These are phyloP conservation scores for Geranium incanum DNA, from an alignment of 441 rosid species.

Conservation along the genomic window DNA sequence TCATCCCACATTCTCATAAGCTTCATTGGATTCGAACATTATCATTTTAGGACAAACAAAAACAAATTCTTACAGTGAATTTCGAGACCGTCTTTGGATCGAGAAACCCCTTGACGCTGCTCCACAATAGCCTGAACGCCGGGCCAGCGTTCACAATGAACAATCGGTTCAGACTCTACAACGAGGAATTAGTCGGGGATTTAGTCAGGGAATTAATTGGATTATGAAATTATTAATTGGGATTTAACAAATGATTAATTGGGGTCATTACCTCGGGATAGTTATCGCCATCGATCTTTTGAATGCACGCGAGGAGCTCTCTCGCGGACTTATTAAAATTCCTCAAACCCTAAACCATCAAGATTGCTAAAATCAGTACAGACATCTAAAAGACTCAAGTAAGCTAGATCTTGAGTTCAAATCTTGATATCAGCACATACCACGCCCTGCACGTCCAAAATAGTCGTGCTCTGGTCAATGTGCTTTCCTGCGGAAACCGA, in stretches of 20 bases:
- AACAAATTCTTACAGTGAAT: slow-evolving; percentile 36
- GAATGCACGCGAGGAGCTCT: slow-evolving; percentile 64
- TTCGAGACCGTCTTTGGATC: slow-evolving; percentile 59
- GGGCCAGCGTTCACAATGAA: slow-evolving; percentile 85
- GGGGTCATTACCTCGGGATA: slow-evolving; percentile 69
- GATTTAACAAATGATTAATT: no score
- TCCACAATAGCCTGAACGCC: slow-evolving; percentile 74
- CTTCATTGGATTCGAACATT: background rate
- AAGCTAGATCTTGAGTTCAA: no score
- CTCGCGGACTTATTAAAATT: slow-evolving; percentile 82
- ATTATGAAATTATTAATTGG: no score
- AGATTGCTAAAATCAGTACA: no score
- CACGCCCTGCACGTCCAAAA: slow-evolving; percentile 96
- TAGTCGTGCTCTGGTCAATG: slow-evolving; percentile 87
- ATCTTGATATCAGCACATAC: slow-evolving; percentile 28
- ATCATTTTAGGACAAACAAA: no score
- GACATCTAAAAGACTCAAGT: no score
- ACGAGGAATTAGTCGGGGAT: background rate
- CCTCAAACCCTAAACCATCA: slow-evolving; percentile 49
- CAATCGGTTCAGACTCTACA: slow-evolving; percentile 66
- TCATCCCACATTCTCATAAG: slow-evolving; percentile 21
- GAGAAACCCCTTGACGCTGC: slow-evolving; percentile 43
- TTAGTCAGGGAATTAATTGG: no score
- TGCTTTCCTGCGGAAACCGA: slow-evolving; percentile 71
- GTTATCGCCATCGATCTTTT: slow-evolving; percentile 81